These are phyloP conservation scores for Xanthoconium separans DNA, from an alignment of 1,284 basidiomycete species.

Conservation along the genomic window DNA sequence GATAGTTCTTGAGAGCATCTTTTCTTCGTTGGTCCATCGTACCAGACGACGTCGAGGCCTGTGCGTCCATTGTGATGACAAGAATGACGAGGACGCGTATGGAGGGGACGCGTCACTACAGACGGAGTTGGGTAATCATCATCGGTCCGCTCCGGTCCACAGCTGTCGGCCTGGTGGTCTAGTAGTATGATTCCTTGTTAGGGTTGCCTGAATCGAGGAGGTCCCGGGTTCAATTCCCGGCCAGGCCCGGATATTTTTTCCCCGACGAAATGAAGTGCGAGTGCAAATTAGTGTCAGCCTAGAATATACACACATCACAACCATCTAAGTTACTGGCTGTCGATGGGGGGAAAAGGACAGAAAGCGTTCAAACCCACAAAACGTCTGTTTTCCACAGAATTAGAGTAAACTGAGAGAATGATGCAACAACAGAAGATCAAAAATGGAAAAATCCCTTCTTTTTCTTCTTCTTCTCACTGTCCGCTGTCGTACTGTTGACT, in stretches of 20 bases:
- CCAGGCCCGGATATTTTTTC: slow-evolving; percentile 51
- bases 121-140: neutral
- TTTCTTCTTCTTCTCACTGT: slow-evolving; percentile 72
- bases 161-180: slow-evolving; percentile 44
- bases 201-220: slow-evolving; percentile 58
- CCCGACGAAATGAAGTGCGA: neutral
- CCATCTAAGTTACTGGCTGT: slow-evolving; percentile 1
- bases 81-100: slow-evolving; percentile 8
- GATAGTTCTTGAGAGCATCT: slow-evolving; percentile 66
- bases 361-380: neutral
- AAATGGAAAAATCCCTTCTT: slow-evolving; percentile 76
- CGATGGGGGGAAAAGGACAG: neutral
- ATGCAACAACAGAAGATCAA: slow-evolving; percentile 27
- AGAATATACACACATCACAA: no score
- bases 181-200: slow-evolving; percentile 58
- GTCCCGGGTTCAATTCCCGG: slow-evolving; percentile 86
- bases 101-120: slow-evolving; percentile 30
- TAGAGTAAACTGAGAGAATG: neutral
- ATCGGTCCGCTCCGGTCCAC: neutral
- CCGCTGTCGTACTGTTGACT: slow-evolving; percentile 39
- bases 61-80: slow-evolving; percentile 44
- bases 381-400: neutral
- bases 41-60: slow-evolving; percentile 55
- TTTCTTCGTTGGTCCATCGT: slow-evolving; percentile 59
- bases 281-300: slow-evolving; percentile 17